A percentile compares a stretch with the other conserved stretches of the same genome.
Conservation (phyloP, 108 stramenopile genomes). For the Skeletonema grethae region DNA sequence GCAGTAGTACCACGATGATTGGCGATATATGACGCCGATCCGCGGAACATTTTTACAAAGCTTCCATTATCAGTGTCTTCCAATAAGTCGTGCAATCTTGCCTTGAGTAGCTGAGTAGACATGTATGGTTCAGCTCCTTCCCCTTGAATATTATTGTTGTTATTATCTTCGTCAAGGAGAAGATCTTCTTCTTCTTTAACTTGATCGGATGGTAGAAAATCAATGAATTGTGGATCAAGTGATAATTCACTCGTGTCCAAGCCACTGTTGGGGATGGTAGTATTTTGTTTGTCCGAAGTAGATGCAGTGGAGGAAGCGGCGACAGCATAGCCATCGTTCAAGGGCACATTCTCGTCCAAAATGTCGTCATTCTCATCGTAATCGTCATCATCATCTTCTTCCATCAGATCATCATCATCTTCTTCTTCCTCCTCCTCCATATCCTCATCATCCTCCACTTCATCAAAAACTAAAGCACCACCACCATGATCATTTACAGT, state of each 20-base stretch:
- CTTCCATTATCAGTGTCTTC: constrained; percentile 15
- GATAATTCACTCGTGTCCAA: constrained; percentile 25
- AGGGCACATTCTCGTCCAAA: neutral
- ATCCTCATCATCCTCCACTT: neutral
- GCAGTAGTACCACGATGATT: constrained; percentile 88
- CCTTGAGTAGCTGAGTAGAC: neutral
- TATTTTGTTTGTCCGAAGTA: constrained; percentile 3
- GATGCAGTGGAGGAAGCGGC: neutral
- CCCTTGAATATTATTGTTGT: neutral
- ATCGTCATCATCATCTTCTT: neutral
- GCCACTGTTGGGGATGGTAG: neutral
- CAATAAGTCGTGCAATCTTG: neutral
- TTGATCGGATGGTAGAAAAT: constrained; percentile 40
- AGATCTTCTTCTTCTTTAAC: constrained; percentile 13
- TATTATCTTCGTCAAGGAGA: neutral
- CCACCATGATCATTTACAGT: neutral
- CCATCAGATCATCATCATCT: neutral
- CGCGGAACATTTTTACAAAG: constrained; percentile 94
- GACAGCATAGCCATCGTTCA: neutral
- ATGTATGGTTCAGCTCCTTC: constrained; percentile 4
- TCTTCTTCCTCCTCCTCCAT: too few relatives aligned
- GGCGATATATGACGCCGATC: constrained; percentile 94
- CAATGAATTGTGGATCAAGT: constrained; percentile 44
- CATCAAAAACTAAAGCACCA: neutral
- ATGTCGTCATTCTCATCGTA: neutral